Evolutionary conservation across 192 early-diverging fungal genomes (phyloP), one percentile per base, ranked within the genome.

Genomic region (Coemansia aciculifera): DNA sequence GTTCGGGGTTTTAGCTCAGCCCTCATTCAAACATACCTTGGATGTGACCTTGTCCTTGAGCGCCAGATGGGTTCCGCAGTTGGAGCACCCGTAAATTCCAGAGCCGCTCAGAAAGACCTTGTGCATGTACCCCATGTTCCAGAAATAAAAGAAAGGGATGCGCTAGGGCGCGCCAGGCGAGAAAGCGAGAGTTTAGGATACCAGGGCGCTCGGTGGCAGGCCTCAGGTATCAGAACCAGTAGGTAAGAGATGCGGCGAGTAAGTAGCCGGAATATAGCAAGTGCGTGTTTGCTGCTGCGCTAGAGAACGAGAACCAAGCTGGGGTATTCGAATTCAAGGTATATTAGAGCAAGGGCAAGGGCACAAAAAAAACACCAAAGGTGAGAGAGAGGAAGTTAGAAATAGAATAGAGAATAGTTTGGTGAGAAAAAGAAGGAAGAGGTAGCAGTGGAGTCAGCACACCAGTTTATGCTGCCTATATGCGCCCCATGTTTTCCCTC

Each of bases 111-210:
- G 64, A 51, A 78, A 83, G 27, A 68, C 64, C 68, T 83, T 77
- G 72, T 83, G 73, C 75, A 78, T 78, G 59, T 78, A 83, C 24
- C 81, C 81, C 81, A 83, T 83, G 21, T 38, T 56, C 66, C 1
- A 59, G 9, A 59, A 59, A 15, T 36, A 23, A 15, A 5, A n/a
- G 1, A 34, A 51, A 23, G 13, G 42, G 51, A 24, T 54, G 51
- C 51, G 51, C 51, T 54, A 29, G 23, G 51, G 51, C 51, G 51
- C 51, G 10, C 51, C 51, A 54, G 51, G 5, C 51, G 24, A 54
- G 46, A 48, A n/a, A 29, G 51, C 10, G 3, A 29, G 11, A 19
- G 48, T 49, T 49, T 23, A 49, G 2, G 48, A 49, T 19, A 49
- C 48, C 48, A 49, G 40, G 40, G 12, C 40, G 40, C 40, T 43